Percentiles rank a stretch among this genome's conserved stretches.
phyloP scores from a whole-genome alignment of 176 grass and related monocot species.

The Phoenix roebelenii region DNA sequence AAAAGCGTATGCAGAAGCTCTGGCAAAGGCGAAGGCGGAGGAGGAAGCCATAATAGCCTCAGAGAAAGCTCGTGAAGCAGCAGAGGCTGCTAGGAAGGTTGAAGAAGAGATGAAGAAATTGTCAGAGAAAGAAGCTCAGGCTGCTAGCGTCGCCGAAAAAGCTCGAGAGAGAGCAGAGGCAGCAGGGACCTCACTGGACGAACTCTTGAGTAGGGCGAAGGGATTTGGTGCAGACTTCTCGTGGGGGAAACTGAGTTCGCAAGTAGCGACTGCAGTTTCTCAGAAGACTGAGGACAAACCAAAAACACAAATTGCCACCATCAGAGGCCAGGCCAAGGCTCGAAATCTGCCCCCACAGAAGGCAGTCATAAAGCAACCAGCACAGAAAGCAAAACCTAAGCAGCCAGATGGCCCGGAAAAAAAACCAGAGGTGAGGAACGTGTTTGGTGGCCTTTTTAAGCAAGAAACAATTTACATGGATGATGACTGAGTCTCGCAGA shows the following conservation, averaged over 20 bases:
- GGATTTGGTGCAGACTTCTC: slow-evolving; percentile 45
- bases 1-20: slow-evolving; percentile 55
- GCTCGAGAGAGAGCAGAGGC: slow-evolving; percentile 18
- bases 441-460: slow-evolving; percentile 87
- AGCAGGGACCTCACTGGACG: slow-evolving; percentile 29
- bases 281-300: slow-evolving; percentile 29
- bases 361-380: slow-evolving; percentile 55
- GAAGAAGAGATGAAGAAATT: slow-evolving; percentile 14
- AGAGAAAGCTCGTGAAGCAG: slow-evolving; percentile 29
- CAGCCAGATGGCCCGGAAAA: slow-evolving; percentile 22
- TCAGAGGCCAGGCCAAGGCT: slow-evolving; percentile 71
- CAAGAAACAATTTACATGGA: slow-evolving; percentile 83
- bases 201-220: slow-evolving; percentile 47
- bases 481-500: slow-evolving; percentile 38
- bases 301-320: slow-evolving; percentile 59
- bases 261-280: slow-evolving; percentile 23
- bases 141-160: slow-evolving; percentile 6
- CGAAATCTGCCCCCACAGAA: slow-evolving; percentile 64
- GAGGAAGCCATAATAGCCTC: slow-evolving; percentile 34
- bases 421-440: slow-evolving; percentile 49
- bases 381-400: slow-evolving; percentile 32
- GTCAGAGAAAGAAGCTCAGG: slow-evolving; percentile 8
- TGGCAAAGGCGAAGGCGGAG: slow-evolving; percentile 55
- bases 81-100: slow-evolving; percentile 30
- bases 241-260: slow-evolving; percentile 67